A percentile compares a stretch with the other conserved stretches of the same genome.
These are phyloP conservation scores for Zopfia rhizophila DNA, from an alignment of 2,329 filamentous ascomycete species.

Conservation along the genomic window DNA sequence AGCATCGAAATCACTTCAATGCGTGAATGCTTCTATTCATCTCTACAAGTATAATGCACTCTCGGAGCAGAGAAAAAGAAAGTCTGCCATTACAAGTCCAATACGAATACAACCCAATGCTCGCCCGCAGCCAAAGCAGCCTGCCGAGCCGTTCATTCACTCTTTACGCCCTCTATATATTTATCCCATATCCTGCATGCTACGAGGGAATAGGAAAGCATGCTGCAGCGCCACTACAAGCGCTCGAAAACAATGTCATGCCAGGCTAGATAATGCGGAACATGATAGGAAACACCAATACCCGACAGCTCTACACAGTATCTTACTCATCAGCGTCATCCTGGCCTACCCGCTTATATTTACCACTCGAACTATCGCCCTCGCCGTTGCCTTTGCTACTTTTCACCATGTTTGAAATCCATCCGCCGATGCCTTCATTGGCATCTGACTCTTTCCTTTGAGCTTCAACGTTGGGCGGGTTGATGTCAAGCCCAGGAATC, in stretches of 20 bases:
- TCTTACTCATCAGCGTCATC: conserved; percentile 49
- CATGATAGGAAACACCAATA: conserved; percentile 16
- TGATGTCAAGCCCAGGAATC: conserved; percentile 84
- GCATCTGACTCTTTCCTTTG: conserved; percentile 59
- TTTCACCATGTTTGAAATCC: conserved; percentile 75
- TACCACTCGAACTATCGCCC: conserved; percentile 54
- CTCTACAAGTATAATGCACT: too few species aligned
- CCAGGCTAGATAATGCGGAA: too few species aligned
- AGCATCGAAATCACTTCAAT: too few species aligned
- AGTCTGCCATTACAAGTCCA: conserved; percentile 8
- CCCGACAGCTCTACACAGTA: conserved; percentile 1
- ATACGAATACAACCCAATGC: conserved; percentile 28
- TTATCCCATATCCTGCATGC: conserved; percentile 33
- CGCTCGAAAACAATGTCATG: conserved; percentile 35
- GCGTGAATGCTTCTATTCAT: conserved; percentile 6
- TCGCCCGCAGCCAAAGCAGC: too few species aligned
- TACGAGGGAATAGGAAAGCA: conserved; percentile 39
- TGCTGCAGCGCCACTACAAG: conserved; percentile 28
- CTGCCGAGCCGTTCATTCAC: conserved; percentile 27
- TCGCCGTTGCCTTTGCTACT: conserved; percentile 60
- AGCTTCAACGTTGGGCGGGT: conserved; percentile 73
- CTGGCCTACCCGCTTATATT: conserved; percentile 59
- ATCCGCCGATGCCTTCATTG: conserved; percentile 71
- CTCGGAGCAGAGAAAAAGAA: too few species aligned
- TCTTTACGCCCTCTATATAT: conserved; percentile 44